Evolutionary conservation across 2,329 filamentous ascomycete species (phyloP).

Genomic region (Akanthomyces dipterigenus): DNA sequence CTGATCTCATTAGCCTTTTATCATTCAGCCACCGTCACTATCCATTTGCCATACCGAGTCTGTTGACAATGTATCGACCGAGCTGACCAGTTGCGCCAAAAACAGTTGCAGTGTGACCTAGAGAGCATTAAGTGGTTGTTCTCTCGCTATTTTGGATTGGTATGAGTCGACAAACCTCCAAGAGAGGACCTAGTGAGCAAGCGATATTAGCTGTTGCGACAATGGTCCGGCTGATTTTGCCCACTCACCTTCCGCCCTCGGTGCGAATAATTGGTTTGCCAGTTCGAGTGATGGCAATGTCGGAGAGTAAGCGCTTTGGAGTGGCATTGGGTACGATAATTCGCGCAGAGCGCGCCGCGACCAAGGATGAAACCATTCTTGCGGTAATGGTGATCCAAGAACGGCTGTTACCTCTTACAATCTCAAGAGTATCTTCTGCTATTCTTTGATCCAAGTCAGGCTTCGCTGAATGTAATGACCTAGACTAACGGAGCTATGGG

Average conservation of each 20-base stretch:
- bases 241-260: constrained; percentile 76
- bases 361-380: constrained; percentile 51
- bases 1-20: constrained; percentile 38
- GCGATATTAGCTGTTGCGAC: constrained; percentile 20
- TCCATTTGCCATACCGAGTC: constrained; percentile 54
- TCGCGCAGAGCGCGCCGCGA: constrained; percentile 48
- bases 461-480: constrained; percentile 3
- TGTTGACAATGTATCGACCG: constrained; percentile 95
- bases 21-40: background rate
- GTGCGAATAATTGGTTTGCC: constrained; percentile 90
- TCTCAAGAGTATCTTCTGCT: background rate
- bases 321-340: constrained; percentile 39
- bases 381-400: constrained; percentile 22
- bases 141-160: constrained; percentile 11
- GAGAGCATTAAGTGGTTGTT: constrained; percentile 21
- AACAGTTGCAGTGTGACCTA: constrained; percentile 92
- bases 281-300: constrained; percentile 89
- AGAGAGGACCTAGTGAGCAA: constrained; percentile 63
- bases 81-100: constrained; percentile 96
- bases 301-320: constrained; percentile 56
- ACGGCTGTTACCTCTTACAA: constrained; percentile 18
- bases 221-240: constrained; percentile 18
- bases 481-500: background rate
- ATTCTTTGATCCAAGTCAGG: background rate
- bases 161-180: constrained; percentile 56